These are phyloP conservation scores for Malus hybrid DNA, from an alignment of 331 rosid genomes.

Conservation along the genomic window DNA sequence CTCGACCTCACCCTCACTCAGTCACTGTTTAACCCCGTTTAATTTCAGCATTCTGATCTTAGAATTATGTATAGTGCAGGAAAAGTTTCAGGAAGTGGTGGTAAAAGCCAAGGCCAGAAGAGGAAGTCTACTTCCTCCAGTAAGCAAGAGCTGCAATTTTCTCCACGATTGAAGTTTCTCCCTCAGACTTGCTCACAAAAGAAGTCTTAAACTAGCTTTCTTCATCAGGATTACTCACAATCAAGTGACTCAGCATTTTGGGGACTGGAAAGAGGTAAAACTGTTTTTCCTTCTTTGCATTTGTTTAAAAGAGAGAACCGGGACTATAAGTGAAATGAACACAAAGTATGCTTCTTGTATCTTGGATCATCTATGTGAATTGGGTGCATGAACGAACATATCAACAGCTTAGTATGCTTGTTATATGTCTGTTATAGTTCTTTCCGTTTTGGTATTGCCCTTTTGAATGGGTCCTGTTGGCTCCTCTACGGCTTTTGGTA, in stretches of 20 bases:
- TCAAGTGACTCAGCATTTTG: not conserved
- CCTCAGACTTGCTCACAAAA: conserved; percentile 10
- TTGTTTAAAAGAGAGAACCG: not conserved
- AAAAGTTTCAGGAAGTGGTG: conserved; percentile 2
- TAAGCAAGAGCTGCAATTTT: conserved; percentile 16
- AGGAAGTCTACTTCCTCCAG: conserved; percentile 6
- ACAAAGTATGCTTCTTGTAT: not conserved
- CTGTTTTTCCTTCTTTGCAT: not conserved
- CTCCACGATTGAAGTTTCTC: conserved; percentile 9
- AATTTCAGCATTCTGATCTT: not conserved
- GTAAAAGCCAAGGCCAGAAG: conserved; percentile 11
- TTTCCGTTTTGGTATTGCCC: not conserved
- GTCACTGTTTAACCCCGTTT: not conserved
- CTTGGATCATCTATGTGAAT: not conserved
- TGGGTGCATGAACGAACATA: not conserved
- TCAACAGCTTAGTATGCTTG: not conserved
- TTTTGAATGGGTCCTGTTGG: not conserved
- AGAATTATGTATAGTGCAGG: not conserved
- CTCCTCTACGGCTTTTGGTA: not conserved
- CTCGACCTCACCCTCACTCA: too few species aligned
- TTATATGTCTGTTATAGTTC: not conserved
- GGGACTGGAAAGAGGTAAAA: not conserved
- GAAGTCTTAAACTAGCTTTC: not conserved
- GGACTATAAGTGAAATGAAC: not conserved
- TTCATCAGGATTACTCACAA: not conserved